Conservation (phyloP, 2,329 filamentous ascomycete genomes). For the Aspergillus quadrilineatus region DNA sequence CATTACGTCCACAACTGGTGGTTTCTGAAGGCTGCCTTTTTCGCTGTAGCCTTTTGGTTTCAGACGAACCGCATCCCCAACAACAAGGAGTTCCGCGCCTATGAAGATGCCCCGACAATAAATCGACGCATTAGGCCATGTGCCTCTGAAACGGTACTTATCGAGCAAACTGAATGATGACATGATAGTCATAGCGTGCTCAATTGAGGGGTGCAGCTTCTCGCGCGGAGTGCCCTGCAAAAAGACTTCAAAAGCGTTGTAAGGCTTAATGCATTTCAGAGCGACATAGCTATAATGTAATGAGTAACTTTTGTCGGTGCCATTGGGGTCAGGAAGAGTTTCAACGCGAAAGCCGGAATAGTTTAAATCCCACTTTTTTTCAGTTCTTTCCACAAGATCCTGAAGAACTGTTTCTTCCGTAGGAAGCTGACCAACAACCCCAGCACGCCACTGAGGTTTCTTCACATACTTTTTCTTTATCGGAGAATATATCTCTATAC, state of each 20-base stretch:
- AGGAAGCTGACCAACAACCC: slow-evolving; percentile 55
- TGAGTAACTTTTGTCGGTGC: slow-evolving; percentile 51
- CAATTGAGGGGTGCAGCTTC: slow-evolving; percentile 54
- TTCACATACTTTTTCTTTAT: slow-evolving; percentile 35
- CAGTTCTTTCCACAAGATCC: slow-evolving; percentile 47
- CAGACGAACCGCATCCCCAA: slow-evolving; percentile 57
- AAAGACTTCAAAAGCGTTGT: slow-evolving; percentile 54
- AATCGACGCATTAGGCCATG: slow-evolving; percentile 56
- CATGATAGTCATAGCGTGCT: slow-evolving; percentile 53
- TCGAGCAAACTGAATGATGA: slow-evolving; percentile 55
- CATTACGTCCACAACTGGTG: slow-evolving; percentile 52
- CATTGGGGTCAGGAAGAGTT: slow-evolving; percentile 54
- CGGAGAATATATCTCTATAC: slow-evolving; percentile 36
- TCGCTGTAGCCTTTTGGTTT: slow-evolving; percentile 31
- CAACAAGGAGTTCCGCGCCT: slow-evolving; percentile 55
- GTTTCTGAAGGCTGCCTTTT: slow-evolving; percentile 17
- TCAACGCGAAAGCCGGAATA: slow-evolving; percentile 59
- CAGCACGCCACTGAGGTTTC: slow-evolving; percentile 56
- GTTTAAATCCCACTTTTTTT: slow-evolving; percentile 45
- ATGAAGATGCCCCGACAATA: slow-evolving; percentile 56
- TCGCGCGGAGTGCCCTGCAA: slow-evolving; percentile 42
- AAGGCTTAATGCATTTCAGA: slow-evolving; percentile 55
- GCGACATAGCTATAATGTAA: slow-evolving; percentile 57
- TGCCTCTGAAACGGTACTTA: slow-evolving; percentile 53
- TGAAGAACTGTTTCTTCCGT: slow-evolving; percentile 43